Conservation (phyloP, 495 filamentous ascomycete genomes). For the Talaromyces thailandensis region DNA sequence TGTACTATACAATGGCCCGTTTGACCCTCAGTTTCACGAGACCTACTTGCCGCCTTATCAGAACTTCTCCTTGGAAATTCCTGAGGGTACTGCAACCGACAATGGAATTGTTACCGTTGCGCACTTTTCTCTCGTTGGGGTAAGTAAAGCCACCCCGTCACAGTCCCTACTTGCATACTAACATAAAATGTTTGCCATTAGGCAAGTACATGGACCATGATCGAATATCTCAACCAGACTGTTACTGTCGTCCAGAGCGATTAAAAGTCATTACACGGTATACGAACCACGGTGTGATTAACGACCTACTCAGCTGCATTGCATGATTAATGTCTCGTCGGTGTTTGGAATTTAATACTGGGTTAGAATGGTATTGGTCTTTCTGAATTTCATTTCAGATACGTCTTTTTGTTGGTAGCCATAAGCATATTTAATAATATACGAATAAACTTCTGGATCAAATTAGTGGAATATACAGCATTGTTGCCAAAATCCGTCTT, state of each 20-base stretch:
- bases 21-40: constrained; percentile 23
- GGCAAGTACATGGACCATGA: constrained; percentile 12
- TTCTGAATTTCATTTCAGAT: neutral
- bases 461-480: too few species aligned
- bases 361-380: neutral
- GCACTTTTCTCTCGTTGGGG: constrained; percentile 25
- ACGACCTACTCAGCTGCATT: neutral
- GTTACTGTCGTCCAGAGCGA: constrained; percentile 1
- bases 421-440: neutral
- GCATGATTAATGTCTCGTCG: neutral
- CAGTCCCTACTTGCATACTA: too few species aligned
- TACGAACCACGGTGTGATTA: neutral
- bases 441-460: too few species aligned
- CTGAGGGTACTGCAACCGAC: constrained; percentile 10
- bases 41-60: constrained; percentile 16
- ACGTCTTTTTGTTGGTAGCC: neutral
- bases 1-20: constrained; percentile 23
- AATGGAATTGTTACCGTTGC: constrained; percentile 23
- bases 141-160: constrained; percentile 13
- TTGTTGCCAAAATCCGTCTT: neutral
- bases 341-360: neutral
- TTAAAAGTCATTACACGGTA: neutral
- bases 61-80: constrained; percentile 29
- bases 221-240: constrained; percentile 15
- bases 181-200: neutral